Conservation (phyloP, 768 basidiomycete genomes). For the Gautieria morchelliformis region DNA sequence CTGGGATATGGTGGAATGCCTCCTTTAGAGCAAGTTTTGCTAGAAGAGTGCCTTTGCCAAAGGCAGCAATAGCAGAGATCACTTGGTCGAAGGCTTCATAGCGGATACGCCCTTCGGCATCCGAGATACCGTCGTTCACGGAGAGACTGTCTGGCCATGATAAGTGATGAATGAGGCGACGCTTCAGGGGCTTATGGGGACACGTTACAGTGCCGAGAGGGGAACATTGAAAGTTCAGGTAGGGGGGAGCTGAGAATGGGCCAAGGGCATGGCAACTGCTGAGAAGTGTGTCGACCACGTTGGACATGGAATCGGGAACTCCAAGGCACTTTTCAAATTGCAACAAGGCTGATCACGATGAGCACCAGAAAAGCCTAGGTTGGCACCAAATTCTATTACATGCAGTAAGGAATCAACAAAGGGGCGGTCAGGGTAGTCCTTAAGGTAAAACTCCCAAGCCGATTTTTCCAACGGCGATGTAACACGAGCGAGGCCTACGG, state of each 20-base stretch:
- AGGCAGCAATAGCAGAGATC: background rate
- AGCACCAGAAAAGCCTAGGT: too few species aligned
- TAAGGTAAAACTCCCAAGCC: too few species aligned
- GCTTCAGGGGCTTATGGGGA: slow-evolving; percentile 12
- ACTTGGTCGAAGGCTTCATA: slow-evolving; percentile 21
- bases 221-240: slow-evolving; percentile 8
- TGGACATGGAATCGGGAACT: too few species aligned
- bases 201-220: too few species aligned
- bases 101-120: slow-evolving; percentile 20
- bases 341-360: too few species aligned
- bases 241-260: slow-evolving; percentile 5
- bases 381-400: too few species aligned
- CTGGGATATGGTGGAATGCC: slow-evolving; percentile 29
- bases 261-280: background rate
- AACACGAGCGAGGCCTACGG: too few species aligned
- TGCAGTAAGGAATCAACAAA: too few species aligned
- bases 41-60: slow-evolving; percentile 22
- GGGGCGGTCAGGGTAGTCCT: too few species aligned
- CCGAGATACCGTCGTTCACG: slow-evolving; percentile 19
- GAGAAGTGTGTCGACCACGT: too few species aligned
- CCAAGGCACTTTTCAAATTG: too few species aligned
- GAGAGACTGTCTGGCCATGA: slow-evolving; percentile 14
- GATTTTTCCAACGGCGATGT: too few species aligned
- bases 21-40: slow-evolving; percentile 28
- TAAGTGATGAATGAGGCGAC: slow-evolving; percentile 14